Evolutionary conservation across 495 filamentous ascomycete species (phyloP).

Genomic region (Neurospora hispaniola): DNA sequence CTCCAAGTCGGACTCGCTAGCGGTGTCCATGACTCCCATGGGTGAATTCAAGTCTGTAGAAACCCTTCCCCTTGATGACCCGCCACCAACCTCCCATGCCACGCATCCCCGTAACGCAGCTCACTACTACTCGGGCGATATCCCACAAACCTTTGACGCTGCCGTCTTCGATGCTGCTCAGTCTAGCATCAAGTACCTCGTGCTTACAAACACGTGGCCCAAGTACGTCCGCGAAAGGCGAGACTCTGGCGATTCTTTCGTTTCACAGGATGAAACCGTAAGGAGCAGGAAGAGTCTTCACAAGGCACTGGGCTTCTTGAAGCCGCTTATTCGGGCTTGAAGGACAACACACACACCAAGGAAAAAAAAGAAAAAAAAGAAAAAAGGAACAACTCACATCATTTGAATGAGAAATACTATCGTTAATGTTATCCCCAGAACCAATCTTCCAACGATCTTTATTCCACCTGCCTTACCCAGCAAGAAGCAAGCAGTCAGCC

Average conservation of each 20-base stretch:
- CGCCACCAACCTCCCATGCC: not conserved
- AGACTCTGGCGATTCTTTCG: slow-evolving; percentile 9
- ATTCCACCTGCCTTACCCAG: not conserved
- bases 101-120: not conserved
- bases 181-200: slow-evolving; percentile 54
- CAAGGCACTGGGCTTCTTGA: slow-evolving; percentile 9
- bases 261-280: not conserved
- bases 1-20: not conserved
- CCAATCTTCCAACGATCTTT: not conserved
- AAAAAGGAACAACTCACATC: not conserved
- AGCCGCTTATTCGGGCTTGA: slow-evolving; percentile 1
- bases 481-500: not conserved
- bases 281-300: slow-evolving; percentile 5
- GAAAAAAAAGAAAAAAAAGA: not conserved
- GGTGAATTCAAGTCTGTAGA: not conserved
- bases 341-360: not conserved
- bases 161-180: slow-evolving; percentile 50
- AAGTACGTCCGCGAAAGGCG: slow-evolving; percentile 42
- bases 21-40: not conserved
- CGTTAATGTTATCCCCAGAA: not conserved
- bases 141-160: slow-evolving; percentile 41
- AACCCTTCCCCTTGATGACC: not conserved
- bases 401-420: not conserved
- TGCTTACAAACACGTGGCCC: slow-evolving; percentile 61
- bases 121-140: slow-evolving; percentile 17